A percentile compares a stretch with the other conserved stretches of the same genome.
phyloP scores from a whole-genome alignment of 169 alveolate species.

The Cystoisospora suis region DNA sequence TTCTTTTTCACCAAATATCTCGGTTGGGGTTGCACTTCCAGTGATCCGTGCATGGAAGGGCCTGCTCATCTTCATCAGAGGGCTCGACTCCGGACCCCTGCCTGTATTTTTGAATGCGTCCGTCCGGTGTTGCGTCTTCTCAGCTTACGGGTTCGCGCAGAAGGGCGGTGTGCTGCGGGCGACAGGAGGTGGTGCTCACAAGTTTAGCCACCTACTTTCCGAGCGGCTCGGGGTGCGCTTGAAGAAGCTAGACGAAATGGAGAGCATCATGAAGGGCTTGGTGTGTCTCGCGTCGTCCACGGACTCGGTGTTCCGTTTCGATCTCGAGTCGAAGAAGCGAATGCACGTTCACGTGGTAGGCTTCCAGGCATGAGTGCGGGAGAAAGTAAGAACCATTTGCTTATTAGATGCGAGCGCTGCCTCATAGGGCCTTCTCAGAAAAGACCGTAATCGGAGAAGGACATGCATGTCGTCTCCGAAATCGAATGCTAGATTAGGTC shows the following conservation, averaged over 20 bases:
- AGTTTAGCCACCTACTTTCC: slow-evolving; percentile 73
- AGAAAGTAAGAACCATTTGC: no score
- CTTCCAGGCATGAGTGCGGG: neutral
- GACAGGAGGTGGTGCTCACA: slow-evolving; percentile 91
- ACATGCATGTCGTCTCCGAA: no score
- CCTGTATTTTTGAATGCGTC: no score
- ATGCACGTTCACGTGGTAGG: slow-evolving; percentile 68
- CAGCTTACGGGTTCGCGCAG: slow-evolving; percentile 38
- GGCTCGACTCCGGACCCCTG: no score
- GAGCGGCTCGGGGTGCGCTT: slow-evolving; percentile 74
- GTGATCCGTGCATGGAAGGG: no score
- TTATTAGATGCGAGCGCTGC: no score
- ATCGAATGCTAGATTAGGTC: no score
- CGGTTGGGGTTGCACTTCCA: no score
- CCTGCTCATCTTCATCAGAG: no score
- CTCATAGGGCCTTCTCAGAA: no score
- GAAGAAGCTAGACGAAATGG: slow-evolving; percentile 87
- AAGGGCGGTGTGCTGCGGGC: slow-evolving; percentile 67
- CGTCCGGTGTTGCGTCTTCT: neutral
- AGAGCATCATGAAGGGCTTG: slow-evolving; percentile 82
- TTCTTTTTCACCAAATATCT: no score
- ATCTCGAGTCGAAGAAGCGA: slow-evolving; percentile 67
- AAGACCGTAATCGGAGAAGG: no score
- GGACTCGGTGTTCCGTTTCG: slow-evolving; percentile 78
- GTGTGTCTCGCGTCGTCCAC: slow-evolving; percentile 73